phyloP scores from a whole-genome alignment of 2,329 filamentous ascomycete genomes.

The Dothideomycetes sp. region DNA sequence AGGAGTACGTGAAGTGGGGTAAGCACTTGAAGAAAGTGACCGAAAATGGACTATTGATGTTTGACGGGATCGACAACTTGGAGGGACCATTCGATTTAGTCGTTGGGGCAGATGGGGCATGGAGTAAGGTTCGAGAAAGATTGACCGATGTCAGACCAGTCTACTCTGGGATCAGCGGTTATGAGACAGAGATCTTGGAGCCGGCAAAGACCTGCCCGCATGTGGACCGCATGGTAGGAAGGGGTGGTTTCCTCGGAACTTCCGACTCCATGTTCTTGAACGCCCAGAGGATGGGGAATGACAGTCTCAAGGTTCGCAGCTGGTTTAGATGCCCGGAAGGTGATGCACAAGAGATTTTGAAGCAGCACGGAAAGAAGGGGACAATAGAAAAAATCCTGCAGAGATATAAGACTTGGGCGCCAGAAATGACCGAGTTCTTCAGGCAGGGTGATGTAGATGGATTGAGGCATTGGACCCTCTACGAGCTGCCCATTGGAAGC shows the following conservation, averaged over 20 bases:
- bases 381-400: slow-evolving; percentile 14
- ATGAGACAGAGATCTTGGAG: slow-evolving; percentile 20
- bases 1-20: slow-evolving; percentile 21
- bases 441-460: too few relatives aligned
- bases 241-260: slow-evolving; percentile 19
- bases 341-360: too few relatives aligned
- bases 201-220: slow-evolving; percentile 17
- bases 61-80: too few relatives aligned
- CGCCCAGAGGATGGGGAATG: slow-evolving; percentile 24
- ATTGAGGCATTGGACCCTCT: slow-evolving; percentile 23
- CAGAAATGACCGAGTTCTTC: slow-evolving; percentile 12
- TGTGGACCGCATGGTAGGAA: slow-evolving; percentile 22
- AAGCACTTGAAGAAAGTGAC: slow-evolving; percentile 17
- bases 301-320: slow-evolving; percentile 19
- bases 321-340: too few relatives aligned
- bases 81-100: slow-evolving; percentile 29
- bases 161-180: slow-evolving; percentile 26
- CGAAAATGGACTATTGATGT: too few relatives aligned
- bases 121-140: slow-evolving; percentile 25
- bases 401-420: slow-evolving; percentile 16
- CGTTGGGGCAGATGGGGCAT: slow-evolving; percentile 35
- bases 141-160: slow-evolving; percentile 22
- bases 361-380: slow-evolving; percentile 14
- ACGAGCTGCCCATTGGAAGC: slow-evolving; percentile 29
- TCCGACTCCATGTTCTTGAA: slow-evolving; percentile 18